Conservation (phyloP, 169 alveolate species). For the Eimeria brunetti region DNA sequence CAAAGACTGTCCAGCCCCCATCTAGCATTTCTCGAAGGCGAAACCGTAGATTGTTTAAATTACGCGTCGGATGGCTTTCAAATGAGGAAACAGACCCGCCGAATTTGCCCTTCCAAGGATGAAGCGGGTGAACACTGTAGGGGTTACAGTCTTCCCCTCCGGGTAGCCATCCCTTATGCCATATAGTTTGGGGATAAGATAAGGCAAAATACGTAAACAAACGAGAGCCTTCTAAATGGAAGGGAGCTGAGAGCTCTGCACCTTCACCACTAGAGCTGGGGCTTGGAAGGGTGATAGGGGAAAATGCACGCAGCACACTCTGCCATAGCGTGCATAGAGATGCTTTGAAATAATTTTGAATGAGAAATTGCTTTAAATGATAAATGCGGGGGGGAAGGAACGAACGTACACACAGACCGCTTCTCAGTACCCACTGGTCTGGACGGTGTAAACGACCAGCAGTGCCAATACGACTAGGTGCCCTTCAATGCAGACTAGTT, state of each 20-base stretch:
- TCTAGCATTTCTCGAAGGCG: conserved; percentile 14
- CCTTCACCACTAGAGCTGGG: not conserved
- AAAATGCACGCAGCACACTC: not conserved
- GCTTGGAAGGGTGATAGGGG: not conserved
- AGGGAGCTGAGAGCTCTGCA: not conserved
- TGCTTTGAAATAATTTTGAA: not conserved
- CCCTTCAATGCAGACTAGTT: conserved; percentile 3
- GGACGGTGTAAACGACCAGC: conserved; percentile 5
- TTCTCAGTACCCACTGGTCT: conserved; percentile 44
- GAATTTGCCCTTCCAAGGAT: not conserved
- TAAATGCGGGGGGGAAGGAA: conserved; percentile 1
- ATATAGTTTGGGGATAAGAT: not conserved
- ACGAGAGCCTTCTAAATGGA: not conserved
- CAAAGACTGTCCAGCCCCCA: conserved; percentile 67
- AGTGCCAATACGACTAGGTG: not conserved
- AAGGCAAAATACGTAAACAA: not conserved
- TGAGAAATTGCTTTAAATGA: not conserved
- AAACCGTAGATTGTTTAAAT: not conserved
- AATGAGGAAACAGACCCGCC: not conserved
- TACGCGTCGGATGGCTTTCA: too few relatives aligned
- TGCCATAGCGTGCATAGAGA: not conserved
- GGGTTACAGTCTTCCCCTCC: not conserved
- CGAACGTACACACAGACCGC: not conserved
- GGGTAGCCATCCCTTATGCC: not conserved
- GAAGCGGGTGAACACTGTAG: not conserved